Evolutionary conservation across 225 moss, liverwort and hornwort species (phyloP), one percentile per base, ranked within the genome.

Genomic region (Takakia lepidozioides): DNA sequence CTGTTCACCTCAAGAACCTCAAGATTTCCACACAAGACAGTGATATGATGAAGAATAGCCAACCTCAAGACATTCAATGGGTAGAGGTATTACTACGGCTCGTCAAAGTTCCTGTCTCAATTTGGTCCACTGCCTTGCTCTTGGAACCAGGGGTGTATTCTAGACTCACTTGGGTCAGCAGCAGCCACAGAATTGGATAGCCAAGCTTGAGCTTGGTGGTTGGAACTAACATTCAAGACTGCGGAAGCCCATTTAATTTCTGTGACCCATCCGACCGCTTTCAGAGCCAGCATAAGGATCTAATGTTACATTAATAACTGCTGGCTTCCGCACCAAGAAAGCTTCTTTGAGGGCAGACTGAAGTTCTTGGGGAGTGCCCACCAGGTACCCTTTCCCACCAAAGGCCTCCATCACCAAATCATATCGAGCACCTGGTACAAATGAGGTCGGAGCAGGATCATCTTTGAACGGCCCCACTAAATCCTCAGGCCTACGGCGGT

Each of bases 191-290:
- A n/a, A n/a, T n/a, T n/a, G n/a, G n/a, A n/a, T n/a, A n/a, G n/a
- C n/a, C n/a, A n/a, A n/a, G n/a, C n/a, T n/a, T n/a, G n/a, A n/a
- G n/a, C n/a, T n/a, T n/a, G n/a, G n/a, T n/a, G n/a, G n/a, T n/a
- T n/a, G n/a, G n/a, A n/a, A n/a, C n/a, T n/a, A n/a, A n/a, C n/a
- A n/a, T n/a, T n/a, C n/a, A n/a, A n/a, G n/a, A n/a, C n/a, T n/a
- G n/a, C n/a, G 16, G 42, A 14, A 17, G 24, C 1, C 20, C 32
- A 24, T 44, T 29, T 66, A 98, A 24, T 98, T 98, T 39, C 91
- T 74, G 64, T 98, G 98, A 1, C 87, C 85, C 98, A 98, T 98
- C 58, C 98, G 82, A 36, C 98, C 98, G 49, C 98, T 98, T 78
- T 91, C 98, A 18, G 91, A 80, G 24, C 98, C 98, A 21, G 98